These are phyloP conservation scores for Syncephalastrum racemosum DNA, from an alignment of 371 early-diverging fungal species.

Conservation along the genomic window DNA sequence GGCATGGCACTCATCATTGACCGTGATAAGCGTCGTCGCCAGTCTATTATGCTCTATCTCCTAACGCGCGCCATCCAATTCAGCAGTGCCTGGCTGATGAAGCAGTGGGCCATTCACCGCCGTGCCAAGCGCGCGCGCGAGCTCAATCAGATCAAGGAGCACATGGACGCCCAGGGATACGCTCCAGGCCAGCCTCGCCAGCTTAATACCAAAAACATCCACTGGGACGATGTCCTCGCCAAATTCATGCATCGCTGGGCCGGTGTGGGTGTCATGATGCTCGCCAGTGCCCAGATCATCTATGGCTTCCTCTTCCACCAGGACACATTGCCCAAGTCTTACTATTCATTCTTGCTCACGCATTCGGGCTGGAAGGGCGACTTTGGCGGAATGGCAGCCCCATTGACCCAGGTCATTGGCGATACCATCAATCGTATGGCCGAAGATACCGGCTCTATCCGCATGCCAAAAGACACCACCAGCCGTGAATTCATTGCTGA, in stretches of 20 bases:
- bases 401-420: conserved; percentile 42
- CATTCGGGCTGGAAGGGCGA: conserved; percentile 63
- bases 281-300: conserved; percentile 64
- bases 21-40: conserved; percentile 65
- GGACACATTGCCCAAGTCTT: conserved; percentile 63
- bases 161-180: conserved; percentile 25
- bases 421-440: conserved; percentile 37
- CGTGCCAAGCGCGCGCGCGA: conserved; percentile 20
- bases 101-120: conserved; percentile 56
- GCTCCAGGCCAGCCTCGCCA: conserved; percentile 19
- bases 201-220: conserved; percentile 13
- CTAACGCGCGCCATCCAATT: conserved; percentile 79
- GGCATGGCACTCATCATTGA: conserved; percentile 74
- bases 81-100: conserved; percentile 66
- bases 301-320: conserved; percentile 64
- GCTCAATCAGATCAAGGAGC: conserved; percentile 18
- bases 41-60: conserved; percentile 78
- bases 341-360: conserved; percentile 63
- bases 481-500: conserved; percentile 54
- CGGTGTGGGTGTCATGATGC: conserved; percentile 67
- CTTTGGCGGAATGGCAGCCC: conserved; percentile 56
- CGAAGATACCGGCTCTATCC: conserved; percentile 35
- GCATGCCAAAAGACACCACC: conserved; percentile 42
- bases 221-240: conserved; percentile 58
- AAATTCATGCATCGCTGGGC: conserved; percentile 49